These are phyloP conservation scores for Phytophthora macrochlamydospora DNA, from an alignment of 352 stramenopile genomes.

Conservation along the genomic window DNA sequence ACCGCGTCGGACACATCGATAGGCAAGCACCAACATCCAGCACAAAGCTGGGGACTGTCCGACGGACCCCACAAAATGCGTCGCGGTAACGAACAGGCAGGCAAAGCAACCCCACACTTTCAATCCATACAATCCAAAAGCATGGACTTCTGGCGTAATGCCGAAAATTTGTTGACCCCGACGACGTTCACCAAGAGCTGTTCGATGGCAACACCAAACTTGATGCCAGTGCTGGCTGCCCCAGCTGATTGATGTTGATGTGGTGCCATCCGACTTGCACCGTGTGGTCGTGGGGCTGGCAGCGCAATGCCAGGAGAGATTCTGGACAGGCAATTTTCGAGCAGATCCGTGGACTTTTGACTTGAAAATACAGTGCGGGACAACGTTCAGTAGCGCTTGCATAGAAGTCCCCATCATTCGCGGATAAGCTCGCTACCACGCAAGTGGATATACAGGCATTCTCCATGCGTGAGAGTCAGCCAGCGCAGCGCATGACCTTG, in stretches of 20 bases:
- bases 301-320: too few relatives aligned
- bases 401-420: background rate
- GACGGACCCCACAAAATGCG: background rate
- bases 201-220: too few relatives aligned
- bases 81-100: too few relatives aligned
- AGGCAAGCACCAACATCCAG: slow-evolving; percentile 1
- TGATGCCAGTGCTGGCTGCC: background rate
- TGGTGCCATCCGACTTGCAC: background rate
- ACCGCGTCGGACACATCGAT: background rate
- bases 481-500: slow-evolving; percentile 55
- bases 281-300: background rate
- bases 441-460: background rate
- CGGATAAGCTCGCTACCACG: background rate
- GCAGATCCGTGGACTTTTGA: background rate
- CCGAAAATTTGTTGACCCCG: too few relatives aligned
- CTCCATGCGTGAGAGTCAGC: slow-evolving; percentile 42
- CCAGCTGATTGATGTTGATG: slow-evolving; percentile 3
- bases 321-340: background rate
- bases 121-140: too few relatives aligned
- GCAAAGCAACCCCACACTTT: background rate
- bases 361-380: background rate
- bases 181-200: too few relatives aligned
- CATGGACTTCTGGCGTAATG: too few relatives aligned
- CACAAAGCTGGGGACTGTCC: background rate
- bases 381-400: background rate